These are phyloP conservation scores for Sphaerosporella brunnea DNA, from an alignment of 495 filamentous ascomycete species.

Conservation along the genomic window DNA sequence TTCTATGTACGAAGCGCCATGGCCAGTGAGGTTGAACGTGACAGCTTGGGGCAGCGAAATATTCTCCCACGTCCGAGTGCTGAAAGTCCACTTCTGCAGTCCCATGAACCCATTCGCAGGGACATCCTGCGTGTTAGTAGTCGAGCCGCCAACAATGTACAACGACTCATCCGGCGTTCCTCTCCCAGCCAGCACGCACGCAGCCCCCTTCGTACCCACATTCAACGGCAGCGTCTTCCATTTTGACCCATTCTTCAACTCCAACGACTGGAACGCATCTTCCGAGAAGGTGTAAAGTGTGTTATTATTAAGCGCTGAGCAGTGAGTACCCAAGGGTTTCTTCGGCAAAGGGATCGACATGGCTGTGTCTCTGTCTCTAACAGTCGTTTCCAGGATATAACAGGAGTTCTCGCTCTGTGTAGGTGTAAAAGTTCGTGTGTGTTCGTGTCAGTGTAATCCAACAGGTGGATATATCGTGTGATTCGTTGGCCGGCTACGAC, in stretches of 20 bases:
- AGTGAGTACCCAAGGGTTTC: constrained; percentile 28
- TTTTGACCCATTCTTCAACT: constrained; percentile 44
- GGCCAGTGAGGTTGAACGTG: constrained; percentile 42
- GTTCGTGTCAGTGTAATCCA: neutral
- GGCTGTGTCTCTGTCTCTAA: too few species aligned
- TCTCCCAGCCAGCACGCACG: constrained; percentile 54
- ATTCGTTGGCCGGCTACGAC: neutral
- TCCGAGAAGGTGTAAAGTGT: constrained; percentile 73
- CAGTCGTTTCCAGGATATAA: too few species aligned
- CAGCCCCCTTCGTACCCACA: constrained; percentile 50
- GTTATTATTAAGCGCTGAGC: constrained; percentile 64
- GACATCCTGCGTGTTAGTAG: constrained; percentile 27
- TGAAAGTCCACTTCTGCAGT: constrained; percentile 69
- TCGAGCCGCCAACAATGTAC: constrained; percentile 66
- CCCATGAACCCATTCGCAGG: constrained; percentile 44
- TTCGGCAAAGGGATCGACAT: constrained; percentile 4
- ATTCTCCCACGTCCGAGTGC: constrained; percentile 56
- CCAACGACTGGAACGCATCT: constrained; percentile 56
- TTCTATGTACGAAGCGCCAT: constrained; percentile 61
- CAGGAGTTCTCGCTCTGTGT: neutral
- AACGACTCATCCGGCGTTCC: constrained; percentile 44
- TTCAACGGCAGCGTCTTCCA: constrained; percentile 52
- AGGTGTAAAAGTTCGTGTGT: neutral
- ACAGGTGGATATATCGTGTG: neutral
- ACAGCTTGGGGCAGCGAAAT: constrained; percentile 36